Evolutionary conservation across 768 basidiomycete species (phyloP), one percentile per base, ranked within the genome.

Genomic region (Lyophyllum decastes): DNA sequence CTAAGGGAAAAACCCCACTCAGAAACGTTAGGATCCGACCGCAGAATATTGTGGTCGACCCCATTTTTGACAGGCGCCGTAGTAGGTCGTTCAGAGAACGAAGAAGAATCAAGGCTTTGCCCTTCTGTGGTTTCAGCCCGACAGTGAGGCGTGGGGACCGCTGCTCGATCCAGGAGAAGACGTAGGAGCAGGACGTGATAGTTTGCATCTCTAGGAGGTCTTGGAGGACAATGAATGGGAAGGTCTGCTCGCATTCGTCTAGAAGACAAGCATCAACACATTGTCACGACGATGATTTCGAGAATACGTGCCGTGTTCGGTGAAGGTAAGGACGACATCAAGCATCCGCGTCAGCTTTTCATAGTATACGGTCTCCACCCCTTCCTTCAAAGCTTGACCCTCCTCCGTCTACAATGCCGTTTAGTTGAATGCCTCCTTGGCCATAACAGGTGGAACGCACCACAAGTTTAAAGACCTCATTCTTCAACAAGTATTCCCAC

Each of bases 21-120:
- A 96, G 74, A 70, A 95, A 95, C 1, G 89, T 89, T 68, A 94
- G 77, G 67, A 97, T 95, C 1, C 93, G 84, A 4, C 94, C 95
- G 64, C 90, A 92, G 72, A 97, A 93, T 63, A 89, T 84, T 21
- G 92, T 93, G 52, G 89, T 92, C 5, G 86, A 81, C 19, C 89
- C 90, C 70, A 87, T 89, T 73, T 95, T 95, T 40, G 92, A 95
- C 11, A 96, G 78, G 1, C 94, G 85, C 8, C 93, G 83, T 2
- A 96, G 78, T 2, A 96, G 82, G 63, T 95, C 94, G 66, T 97
- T 97, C 41, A 95, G 77, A 19, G 89, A 89, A 49, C 94, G 85
- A 24, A 96, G 80, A 14, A 97, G 80, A 54, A 90, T 78, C 38
- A 95, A 87, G 2, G 93, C 92, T 69, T 94, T 94, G 58, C 90